Base-by-base conservation (phyloP, 2,329 filamentous ascomycete species). In the Trichoderma harzianum region DNA sequence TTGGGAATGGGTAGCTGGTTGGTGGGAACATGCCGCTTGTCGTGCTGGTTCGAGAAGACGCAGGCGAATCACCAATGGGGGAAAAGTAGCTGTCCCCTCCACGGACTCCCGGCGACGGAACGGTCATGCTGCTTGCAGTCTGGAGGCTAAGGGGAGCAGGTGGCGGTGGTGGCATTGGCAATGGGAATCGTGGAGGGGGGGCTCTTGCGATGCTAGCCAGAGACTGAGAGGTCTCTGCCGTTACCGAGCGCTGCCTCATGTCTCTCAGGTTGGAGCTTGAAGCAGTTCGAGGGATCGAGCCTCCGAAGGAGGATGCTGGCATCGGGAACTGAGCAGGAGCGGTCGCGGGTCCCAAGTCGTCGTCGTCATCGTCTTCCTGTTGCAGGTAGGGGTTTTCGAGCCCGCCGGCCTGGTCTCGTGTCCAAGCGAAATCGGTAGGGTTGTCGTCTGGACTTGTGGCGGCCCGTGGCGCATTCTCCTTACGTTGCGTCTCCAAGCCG, bases 51-150 rank as follows among this genome's bases (percentile, higher is more conserved):
- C 93, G 88, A 28, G 91, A 91, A 16, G 92, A 93, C 57, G 90
- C 90, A 11, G 93, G 93, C 0, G 93, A 94, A 69, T 98, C 95
- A 39, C 87, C 88, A 2, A 91, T 88, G 0, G 96, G 96, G 0
- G 95, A 98, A 81, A 99, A 99, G 82, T 98, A 98, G 4, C 95
- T 98, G 72, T 94, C 93, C n/a, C 86, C 88, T 43, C 84, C 85
- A 66, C 88, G 86, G 24, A 88, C 85, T 30, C 86, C 84, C 1
- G 93, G 92, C 16, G 92, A 93, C 67, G 82, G 81, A 64, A 85
- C 82, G 60, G 83, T 79, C 21, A 78, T 77, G 21, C 78, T 74
- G 63, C 14, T 68, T 74, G 86, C 84, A 1, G 88, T 91, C 77
- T 95, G 92, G 30, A 98, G 82, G 73, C 90, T 94, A 58, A 97